Percentiles rank a stretch among this genome's conserved stretches.
These are phyloP conservation scores for Fraxinus latifolia DNA, from an alignment of 305 asterid genomes.

Conservation along the genomic window DNA sequence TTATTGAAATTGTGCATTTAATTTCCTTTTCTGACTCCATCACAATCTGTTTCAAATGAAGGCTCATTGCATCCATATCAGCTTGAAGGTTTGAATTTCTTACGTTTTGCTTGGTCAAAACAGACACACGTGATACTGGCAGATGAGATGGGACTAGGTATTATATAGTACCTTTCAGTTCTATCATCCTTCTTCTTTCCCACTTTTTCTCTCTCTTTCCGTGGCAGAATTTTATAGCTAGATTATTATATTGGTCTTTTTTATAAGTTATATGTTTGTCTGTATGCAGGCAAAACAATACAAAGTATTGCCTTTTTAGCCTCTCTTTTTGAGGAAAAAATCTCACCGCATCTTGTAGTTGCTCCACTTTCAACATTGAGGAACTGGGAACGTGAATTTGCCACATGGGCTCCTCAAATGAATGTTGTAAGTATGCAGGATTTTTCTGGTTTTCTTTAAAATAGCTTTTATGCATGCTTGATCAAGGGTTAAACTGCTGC, in stretches of 20 bases:
- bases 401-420: conserved; percentile 99
- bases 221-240: conserved; percentile 4
- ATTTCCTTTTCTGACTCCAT: neutral
- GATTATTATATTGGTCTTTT: conserved; percentile 15
- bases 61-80: conserved; percentile 95
- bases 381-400: conserved; percentile 98
- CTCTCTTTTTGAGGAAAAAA: conserved; percentile 71
- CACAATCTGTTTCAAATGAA: conserved; percentile 31
- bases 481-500: conserved; percentile 35
- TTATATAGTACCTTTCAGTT: conserved; percentile 20
- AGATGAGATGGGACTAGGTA: conserved; percentile 99
- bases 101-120: conserved; percentile 91
- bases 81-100: conserved; percentile 96
- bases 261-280: conserved; percentile 22
- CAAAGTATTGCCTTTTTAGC: conserved; percentile 96
- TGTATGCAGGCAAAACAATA: conserved; percentile 82
- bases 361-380: conserved; percentile 97
- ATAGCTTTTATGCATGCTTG: conserved; percentile 23
- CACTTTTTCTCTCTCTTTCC: neutral
- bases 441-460: conserved; percentile 9
- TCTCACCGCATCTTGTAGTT: conserved; percentile 81
- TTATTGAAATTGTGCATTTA: neutral
- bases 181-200: neutral
- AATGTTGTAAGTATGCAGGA: conserved; percentile 74
- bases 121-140: conserved; percentile 97